These are phyloP conservation scores for Sophora flavescens DNA, from an alignment of 306 rosid genomes.

Conservation along the genomic window DNA sequence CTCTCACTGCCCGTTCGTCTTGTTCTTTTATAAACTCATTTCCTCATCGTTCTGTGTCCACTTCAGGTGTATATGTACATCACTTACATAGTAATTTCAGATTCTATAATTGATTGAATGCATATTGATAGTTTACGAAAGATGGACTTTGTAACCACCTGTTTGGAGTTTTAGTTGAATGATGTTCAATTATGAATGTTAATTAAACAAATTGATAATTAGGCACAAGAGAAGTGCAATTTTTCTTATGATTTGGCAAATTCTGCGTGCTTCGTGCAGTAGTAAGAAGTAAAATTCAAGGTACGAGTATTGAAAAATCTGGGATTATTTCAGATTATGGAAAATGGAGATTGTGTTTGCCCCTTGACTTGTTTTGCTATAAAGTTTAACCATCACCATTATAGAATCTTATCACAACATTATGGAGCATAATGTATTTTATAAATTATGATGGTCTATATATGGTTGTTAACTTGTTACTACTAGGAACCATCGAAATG, in stretches of 20 bases:
- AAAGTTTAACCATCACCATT: constrained; percentile 4
- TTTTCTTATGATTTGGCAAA: constrained; percentile 5
- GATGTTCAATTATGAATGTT: constrained; percentile 20
- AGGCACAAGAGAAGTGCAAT: neutral
- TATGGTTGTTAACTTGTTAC: neutral
- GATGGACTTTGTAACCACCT: neutral
- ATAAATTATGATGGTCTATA: constrained; percentile 25
- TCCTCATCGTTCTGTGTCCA: neutral
- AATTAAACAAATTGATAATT: constrained; percentile 6
- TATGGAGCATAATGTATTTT: constrained; percentile 14
- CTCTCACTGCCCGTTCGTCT: neutral
- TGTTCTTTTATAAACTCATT: neutral
- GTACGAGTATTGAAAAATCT: neutral
- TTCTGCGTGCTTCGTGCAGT: neutral
- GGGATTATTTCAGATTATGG: neutral
- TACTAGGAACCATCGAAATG: neutral
- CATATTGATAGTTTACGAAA: constrained; percentile 23
- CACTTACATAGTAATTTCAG: neutral
- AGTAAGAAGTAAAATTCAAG: constrained; percentile 33
- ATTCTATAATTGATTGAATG: constrained; percentile 22
- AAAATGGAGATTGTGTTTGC: neutral
- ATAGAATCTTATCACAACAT: constrained; percentile 9
- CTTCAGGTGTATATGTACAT: neutral
- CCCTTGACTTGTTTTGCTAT: constrained; percentile 5
- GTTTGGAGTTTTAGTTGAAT: constrained; percentile 22